A percentile compares a stretch with the other conserved stretches of the same genome.
Conservation (phyloP, 2,329 filamentous ascomycete species). For the Talaromyces sp. region DNA sequence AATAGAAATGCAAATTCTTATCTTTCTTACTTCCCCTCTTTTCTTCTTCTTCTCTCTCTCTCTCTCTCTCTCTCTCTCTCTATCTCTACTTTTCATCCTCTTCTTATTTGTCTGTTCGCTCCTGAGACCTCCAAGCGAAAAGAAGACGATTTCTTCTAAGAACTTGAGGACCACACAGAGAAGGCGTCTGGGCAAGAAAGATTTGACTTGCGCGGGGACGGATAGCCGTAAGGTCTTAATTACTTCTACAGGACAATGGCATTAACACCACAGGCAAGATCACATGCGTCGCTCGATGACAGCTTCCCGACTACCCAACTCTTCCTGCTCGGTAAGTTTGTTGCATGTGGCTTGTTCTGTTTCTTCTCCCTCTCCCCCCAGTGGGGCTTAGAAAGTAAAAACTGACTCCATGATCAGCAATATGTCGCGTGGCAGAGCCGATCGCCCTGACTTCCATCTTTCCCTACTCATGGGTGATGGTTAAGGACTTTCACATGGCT, state of each 20-base stretch:
- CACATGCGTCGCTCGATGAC: conserved; percentile 62
- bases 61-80: not conserved
- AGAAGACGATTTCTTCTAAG: not conserved
- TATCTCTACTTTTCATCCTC: not conserved
- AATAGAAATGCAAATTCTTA: conserved; percentile 15
- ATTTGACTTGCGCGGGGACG: conserved; percentile 21
- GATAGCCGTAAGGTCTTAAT: conserved; percentile 56
- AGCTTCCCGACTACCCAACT: conserved; percentile 82
- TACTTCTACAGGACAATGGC: conserved; percentile 55
- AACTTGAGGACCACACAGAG: not conserved
- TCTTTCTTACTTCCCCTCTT: conserved; percentile 4
- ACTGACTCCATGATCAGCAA: conserved; percentile 58
- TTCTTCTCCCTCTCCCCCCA: too few relatives aligned
- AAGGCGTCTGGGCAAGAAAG: conserved; percentile 6
- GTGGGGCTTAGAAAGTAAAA: not conserved
- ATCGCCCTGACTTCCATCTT: conserved; percentile 93
- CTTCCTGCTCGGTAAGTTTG: conserved; percentile 76
- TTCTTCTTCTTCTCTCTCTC: conserved; percentile 4
- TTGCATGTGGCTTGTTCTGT: too few relatives aligned
- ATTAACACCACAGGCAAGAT: conserved; percentile 62
- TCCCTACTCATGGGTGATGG: conserved; percentile 84
- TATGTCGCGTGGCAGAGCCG: conserved; percentile 89
- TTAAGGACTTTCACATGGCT: conserved; percentile 74
- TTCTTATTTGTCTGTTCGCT: not conserved
- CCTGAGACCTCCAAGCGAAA: not conserved